Base-by-base conservation (phyloP, 148 eudicot genomes). In the Rhododendron kiyosumense region DNA sequence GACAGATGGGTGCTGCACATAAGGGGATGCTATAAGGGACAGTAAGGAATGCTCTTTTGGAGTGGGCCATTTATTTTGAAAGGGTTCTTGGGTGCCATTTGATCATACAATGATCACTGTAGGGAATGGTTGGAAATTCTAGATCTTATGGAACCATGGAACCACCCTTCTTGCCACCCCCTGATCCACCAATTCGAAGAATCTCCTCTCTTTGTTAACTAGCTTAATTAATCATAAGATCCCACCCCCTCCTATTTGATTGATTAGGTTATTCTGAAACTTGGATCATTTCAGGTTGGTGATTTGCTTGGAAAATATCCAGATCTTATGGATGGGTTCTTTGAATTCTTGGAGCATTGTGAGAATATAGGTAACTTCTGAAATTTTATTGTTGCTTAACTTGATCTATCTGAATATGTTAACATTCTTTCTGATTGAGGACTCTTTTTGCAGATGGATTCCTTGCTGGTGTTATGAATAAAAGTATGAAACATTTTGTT, bases 311-410 rank as follows among this genome's bases (percentile, higher is more conserved):
- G 98, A 57, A 94, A 93, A 89, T 89, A 91, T 89, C 94, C 99
- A 4, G 99, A 92, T 91, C 99, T 97, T 79, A 95, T 97, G 98
- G 95, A 94, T 71, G 99, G 99, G 22, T 96, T 96, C 86, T 91
- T 89, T 90, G 94, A 94, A 80, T 97, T 95, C 86, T 85, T 97
- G 89, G 96, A 93, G 90, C 96, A 89, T 17, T 94, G 95, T 87
- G 99, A 97, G 88, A 92, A 91, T 88, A 92, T 93, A 14, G 96
- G 99, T 97, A 91, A 85, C 73, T 28, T 17, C 32, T 84, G 67
- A 74, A 83, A 28, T 26, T 77, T 79, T 81, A 4, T 65, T 34
- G 9, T 84, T 71, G 82, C 41, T 83, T 76, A 28, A 54, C 71
- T 74, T 84, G 82, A 82, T 89, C 83, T 84, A 41, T 76, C 38